Evolutionary conservation across 768 basidiomycete species (phyloP).

Genomic region (Tylopilus vinaceipallidus): DNA sequence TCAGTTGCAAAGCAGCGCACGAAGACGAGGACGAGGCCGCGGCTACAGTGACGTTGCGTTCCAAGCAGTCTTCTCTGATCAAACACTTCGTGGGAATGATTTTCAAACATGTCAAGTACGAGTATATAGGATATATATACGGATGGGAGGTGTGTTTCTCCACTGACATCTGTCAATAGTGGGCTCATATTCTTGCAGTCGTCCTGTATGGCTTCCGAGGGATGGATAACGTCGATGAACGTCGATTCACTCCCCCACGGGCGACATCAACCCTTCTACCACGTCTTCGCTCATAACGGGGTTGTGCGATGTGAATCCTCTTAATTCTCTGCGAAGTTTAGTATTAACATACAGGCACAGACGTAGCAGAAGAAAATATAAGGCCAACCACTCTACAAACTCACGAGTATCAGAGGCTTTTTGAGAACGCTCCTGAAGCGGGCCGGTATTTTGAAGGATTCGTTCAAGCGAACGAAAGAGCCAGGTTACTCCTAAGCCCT

Average conservation of each 20-base stretch:
- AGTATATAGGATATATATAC: slow-evolving; percentile 43
- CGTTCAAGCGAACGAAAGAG: slow-evolving; percentile 25
- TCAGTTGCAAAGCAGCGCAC: slow-evolving; percentile 31
- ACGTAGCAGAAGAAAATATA: slow-evolving; percentile 39
- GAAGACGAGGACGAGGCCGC: slow-evolving; percentile 32
- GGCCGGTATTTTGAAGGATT: slow-evolving; percentile 40
- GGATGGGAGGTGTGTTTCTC: slow-evolving; percentile 45
- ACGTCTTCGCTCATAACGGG: slow-evolving; percentile 35
- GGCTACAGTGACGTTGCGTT: slow-evolving; percentile 26
- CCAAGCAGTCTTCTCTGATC: slow-evolving; percentile 23
- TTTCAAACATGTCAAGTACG: slow-evolving; percentile 39
- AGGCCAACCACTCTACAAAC: slow-evolving; percentile 18
- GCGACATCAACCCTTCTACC: slow-evolving; percentile 51
- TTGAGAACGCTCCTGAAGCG: slow-evolving; percentile 25
- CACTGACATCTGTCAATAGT: not conserved
- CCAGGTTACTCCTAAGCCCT: slow-evolving; percentile 40
- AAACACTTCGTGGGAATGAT: slow-evolving; percentile 51
- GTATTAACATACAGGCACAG: slow-evolving; percentile 15
- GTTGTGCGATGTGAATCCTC: slow-evolving; percentile 37
- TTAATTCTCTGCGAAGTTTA: not conserved
- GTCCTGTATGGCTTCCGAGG: slow-evolving; percentile 39
- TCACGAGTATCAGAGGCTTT: slow-evolving; percentile 22
- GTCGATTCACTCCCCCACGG: slow-evolving; percentile 40
- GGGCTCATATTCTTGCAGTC: slow-evolving; percentile 14
- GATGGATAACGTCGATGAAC: slow-evolving; percentile 45